Evolutionary conservation across 345 rosid genomes (phyloP).

Genomic region (Gossypium turneri): DNA sequence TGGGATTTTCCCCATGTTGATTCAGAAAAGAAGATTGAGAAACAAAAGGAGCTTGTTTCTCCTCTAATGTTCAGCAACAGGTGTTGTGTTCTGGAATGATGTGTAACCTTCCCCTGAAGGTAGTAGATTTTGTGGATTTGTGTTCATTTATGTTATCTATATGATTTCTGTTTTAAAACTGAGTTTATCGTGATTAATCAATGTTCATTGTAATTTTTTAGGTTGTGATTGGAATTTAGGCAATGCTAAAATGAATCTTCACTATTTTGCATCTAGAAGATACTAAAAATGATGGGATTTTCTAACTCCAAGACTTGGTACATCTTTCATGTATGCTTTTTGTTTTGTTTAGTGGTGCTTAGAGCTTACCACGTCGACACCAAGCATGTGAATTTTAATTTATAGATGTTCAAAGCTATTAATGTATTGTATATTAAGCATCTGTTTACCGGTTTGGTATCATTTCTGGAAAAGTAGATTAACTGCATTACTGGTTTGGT

Average conservation of each 20-base stretch:
- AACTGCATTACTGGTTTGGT: background rate
- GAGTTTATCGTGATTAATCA: conserved; percentile 20
- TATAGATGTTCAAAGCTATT: background rate
- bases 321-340: no score
- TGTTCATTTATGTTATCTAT: conserved; percentile 23
- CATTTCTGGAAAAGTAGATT: background rate
- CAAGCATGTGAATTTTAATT: background rate
- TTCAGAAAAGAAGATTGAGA: conserved; percentile 23
- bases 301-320: background rate
- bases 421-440: background rate
- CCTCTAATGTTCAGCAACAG: conserved; percentile 12
- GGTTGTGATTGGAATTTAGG: conserved; percentile 32
- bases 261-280: conserved; percentile 12
- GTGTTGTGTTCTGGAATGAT: conserved; percentile 23
- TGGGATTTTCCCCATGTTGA: conserved; percentile 7
- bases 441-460: no score
- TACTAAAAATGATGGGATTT: background rate
- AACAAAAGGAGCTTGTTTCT: conserved; percentile 23
- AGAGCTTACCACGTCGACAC: background rate
- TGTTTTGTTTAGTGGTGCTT: background rate
- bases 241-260: conserved; percentile 17
- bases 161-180: conserved; percentile 28
- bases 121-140: conserved; percentile 43
- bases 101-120: conserved; percentile 41
- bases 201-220: conserved; percentile 39